phyloP scores from a whole-genome alignment of 495 filamentous ascomycete species.

The Daldinia childiae region DNA sequence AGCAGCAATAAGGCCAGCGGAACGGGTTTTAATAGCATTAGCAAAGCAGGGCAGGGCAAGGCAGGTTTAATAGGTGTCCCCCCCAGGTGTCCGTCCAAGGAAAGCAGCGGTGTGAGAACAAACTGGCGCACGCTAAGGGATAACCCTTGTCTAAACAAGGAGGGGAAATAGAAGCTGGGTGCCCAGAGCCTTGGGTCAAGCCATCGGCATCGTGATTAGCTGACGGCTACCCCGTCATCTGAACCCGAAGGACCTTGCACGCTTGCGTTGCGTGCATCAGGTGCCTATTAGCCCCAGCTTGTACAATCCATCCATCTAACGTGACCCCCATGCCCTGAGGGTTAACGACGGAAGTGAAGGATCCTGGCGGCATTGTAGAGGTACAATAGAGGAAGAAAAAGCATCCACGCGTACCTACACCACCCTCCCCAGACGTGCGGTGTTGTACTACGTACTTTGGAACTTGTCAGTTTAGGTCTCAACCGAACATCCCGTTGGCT shows the following conservation, averaged over 20 bases:
- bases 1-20: slow-evolving; percentile 18
- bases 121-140: slow-evolving; percentile 43
- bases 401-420: slow-evolving; percentile 33
- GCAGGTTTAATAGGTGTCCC: slow-evolving; percentile 17
- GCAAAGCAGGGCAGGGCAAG: slow-evolving; percentile 4
- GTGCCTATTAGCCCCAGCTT: slow-evolving; percentile 45
- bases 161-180: slow-evolving; percentile 43
- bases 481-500: slow-evolving; percentile 31
- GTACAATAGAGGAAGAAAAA: slow-evolving; percentile 41
- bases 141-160: slow-evolving; percentile 37
- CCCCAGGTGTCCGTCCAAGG: slow-evolving; percentile 27
- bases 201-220: slow-evolving; percentile 46
- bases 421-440: slow-evolving; percentile 32
- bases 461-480: slow-evolving; percentile 33
- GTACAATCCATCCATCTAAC: slow-evolving; percentile 46
- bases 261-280: slow-evolving; percentile 49
- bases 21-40: slow-evolving; percentile 39
- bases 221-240: slow-evolving; percentile 46
- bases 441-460: slow-evolving; percentile 35
- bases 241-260: slow-evolving; percentile 45
- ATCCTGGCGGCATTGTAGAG: slow-evolving; percentile 33
- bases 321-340: slow-evolving; percentile 44
- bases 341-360: slow-evolving; percentile 31
- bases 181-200: slow-evolving; percentile 46
- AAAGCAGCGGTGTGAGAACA: slow-evolving; percentile 50